Evolutionary conservation across 1,284 basidiomycete genomes (phyloP), one percentile per base, ranked within the genome.

Genomic region (Melampsora allii-populina): DNA sequence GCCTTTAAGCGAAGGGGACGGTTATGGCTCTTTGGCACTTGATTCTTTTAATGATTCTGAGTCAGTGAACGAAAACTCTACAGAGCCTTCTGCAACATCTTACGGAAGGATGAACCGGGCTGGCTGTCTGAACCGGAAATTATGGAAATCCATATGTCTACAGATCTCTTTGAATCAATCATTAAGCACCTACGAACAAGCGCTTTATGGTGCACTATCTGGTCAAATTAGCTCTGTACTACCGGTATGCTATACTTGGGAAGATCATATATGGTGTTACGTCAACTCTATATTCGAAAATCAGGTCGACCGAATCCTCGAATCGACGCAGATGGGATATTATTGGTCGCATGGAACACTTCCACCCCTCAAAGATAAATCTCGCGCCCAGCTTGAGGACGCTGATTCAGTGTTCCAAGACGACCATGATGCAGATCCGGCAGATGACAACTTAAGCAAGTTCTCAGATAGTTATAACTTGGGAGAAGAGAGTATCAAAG

Each of bases 261-360:
- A 94, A 80, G 95, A 98, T 80, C 88, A 93, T 77, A 85, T 98
- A 0, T 99, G 95, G 96, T 92, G 91, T 0, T 89, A 92, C 77
- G 85, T 95, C 74, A 89, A 89, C 78, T 85, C 93, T 60, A 84
- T 92, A 39, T 90, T 92, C 77, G 94, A 98, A 81, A 88, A 91
- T 76, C 88, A 88, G 75, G 85, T 90, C 78, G 87, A 86, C 50
- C 84, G 83, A 21, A 88, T 78, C 24, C 79, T 84, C 33, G 71
- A 74, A 48, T 59, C 71, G 1, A 74, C 17, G 19, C 63, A 66
- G 21, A 36, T 60, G 36, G 71, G 71, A 14, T 66, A 74, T 31
- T 74, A 74, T 61, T 74, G 71, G 71, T 46, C 71, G 12, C 71
- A 74, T 33, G 64, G 46, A 58, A 33, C 21, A 53, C 39, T 64